Evolutionary conservation across 768 basidiomycete genomes (phyloP), one percentile per base, ranked within the genome.

Genomic region (Leucocoprinus birnbaumii): DNA sequence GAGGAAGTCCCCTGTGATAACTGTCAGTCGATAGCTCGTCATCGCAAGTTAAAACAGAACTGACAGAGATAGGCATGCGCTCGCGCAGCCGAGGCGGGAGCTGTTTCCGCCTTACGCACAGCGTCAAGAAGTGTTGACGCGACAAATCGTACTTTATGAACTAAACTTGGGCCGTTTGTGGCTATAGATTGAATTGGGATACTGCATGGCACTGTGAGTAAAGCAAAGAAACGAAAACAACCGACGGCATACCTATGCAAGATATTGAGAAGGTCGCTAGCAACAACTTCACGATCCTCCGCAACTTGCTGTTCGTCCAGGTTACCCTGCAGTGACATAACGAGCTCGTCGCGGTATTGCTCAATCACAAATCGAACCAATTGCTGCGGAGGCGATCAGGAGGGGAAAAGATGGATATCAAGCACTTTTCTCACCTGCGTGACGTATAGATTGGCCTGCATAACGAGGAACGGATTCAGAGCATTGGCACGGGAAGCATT

Each of bases 141-240:
- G 35, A 95, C 91, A 67, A 93, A 95, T 55, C 94, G 86, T 58
- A 95, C 92, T 78, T 95, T 95, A 66, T 91, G 87, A 14, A 95
- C 89, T 74, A 91, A 71, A 53, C 88, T 90, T 4, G 89, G 89
- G 3, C 90, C 90, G 64, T 90, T 94, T 47, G 87, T 89, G 31
- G 92, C 93, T 62, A 95, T 94, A 27, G 91, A 91, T 68, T 94
- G 91, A 52, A 95, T 94, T 16, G 94, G 94, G 61, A 95, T 94
- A 63, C 89, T 92, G 58, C 40, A 51, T 31, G 31, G 38, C 38
- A n/a, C 44, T 55, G n/a, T 58, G 31, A 55, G 38, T 43, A 27
- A 48, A 58, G 26, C 56, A 34, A 41, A 51, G 45, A 27, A 27
- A 48, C 38, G 41, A 14, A 48, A 24, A 52, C 21, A 37, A 8